Percentiles rank a stretch among this genome's conserved stretches.
Evolutionary conservation across 371 early-diverging fungal species (phyloP).

Genomic region (Smittium culicis): DNA sequence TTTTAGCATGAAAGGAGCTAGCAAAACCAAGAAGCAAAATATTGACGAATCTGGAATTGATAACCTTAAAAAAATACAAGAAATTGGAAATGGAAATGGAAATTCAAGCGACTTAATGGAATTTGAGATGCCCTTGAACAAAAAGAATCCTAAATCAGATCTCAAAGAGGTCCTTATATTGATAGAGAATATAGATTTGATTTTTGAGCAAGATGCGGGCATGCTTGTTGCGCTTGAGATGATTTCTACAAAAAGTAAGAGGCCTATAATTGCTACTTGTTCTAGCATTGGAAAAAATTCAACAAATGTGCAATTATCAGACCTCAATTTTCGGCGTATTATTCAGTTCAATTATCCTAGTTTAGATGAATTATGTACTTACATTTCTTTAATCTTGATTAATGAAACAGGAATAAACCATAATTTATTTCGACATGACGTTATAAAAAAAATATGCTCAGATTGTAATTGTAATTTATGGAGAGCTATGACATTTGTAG

Average conservation of each 20-base stretch:
- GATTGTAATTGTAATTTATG: background rate
- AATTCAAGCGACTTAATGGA: too few species aligned
- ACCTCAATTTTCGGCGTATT: background rate
- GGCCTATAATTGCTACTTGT: conserved; percentile 72
- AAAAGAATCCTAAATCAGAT: background rate
- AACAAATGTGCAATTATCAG: background rate
- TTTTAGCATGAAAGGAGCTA: background rate
- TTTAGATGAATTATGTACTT: background rate
- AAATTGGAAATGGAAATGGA: background rate
- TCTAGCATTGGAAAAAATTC: conserved; percentile 21
- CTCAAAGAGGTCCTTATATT: conserved; percentile 50
- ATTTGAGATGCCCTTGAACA: too few species aligned
- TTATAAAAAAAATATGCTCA: background rate
- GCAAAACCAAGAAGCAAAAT: background rate
- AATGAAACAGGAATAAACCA: conserved; percentile 4
- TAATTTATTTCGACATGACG: background rate
- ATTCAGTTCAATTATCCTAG: background rate
- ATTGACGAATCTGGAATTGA: background rate
- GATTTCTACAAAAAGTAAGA: conserved; percentile 52
- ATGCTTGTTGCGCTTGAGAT: conserved; percentile 57
- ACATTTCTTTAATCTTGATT: conserved; percentile 1
- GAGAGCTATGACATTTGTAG: background rate
- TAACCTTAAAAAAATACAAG: background rate
- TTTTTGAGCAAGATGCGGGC: conserved; percentile 69
- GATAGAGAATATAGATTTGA: conserved; percentile 66